phyloP scores from a whole-genome alignment of 305 asterid genomes.

The Rubia balearica region DNA sequence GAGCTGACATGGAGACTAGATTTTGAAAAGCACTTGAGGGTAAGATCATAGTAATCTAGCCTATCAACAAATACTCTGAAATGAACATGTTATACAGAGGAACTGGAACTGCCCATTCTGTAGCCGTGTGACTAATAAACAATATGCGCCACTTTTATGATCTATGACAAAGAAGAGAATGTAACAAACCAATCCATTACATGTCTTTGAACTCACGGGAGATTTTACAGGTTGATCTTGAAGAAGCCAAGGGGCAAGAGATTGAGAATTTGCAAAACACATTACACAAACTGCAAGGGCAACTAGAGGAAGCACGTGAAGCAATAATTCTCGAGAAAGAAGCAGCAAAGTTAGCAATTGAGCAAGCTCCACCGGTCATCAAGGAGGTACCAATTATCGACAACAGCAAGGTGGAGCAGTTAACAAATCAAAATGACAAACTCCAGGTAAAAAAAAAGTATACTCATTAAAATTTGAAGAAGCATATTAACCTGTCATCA shows the following conservation, averaged over 20 bases:
- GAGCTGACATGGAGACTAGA: constrained; percentile 93
- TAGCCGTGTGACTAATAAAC: background rate
- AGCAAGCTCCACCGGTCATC: constrained; percentile 89
- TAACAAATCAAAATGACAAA: constrained; percentile 62
- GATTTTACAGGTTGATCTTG: constrained; percentile 60
- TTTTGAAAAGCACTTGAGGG: constrained; percentile 83
- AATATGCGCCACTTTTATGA: background rate
- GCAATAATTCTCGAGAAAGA: constrained; percentile 67
- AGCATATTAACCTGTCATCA: constrained; percentile 17
- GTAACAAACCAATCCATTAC: background rate
- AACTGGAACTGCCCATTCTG: background rate
- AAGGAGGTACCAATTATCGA: constrained; percentile 80
- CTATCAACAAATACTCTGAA: background rate
- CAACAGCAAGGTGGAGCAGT: constrained; percentile 64
- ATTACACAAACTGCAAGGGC: constrained; percentile 56
- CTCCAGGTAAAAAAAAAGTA: constrained; percentile 55
- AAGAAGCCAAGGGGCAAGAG: constrained; percentile 93
- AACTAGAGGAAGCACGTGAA: constrained; percentile 70
- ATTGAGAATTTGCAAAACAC: constrained; percentile 58
- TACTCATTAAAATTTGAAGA: background rate
- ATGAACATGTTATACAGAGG: background rate
- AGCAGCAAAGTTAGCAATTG: constrained; percentile 83
- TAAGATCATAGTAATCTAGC: constrained; percentile 21
- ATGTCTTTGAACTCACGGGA: constrained; percentile 12
- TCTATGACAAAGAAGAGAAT: background rate